These are phyloP conservation scores for Aurantiochytrium sp. DNA, from an alignment of 108 stramenopile genomes.

Conservation along the genomic window DNA sequence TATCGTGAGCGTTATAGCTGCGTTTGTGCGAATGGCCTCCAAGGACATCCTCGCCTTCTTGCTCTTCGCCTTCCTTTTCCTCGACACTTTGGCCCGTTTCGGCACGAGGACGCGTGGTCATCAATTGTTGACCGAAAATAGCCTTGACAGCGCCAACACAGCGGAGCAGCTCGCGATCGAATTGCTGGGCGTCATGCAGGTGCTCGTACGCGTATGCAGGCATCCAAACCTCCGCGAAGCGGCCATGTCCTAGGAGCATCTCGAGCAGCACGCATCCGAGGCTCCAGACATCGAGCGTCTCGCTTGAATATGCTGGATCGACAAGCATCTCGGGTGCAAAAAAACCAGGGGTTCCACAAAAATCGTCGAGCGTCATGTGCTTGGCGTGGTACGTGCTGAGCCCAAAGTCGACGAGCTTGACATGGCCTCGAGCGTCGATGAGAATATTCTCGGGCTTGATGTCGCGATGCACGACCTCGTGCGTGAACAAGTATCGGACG, in stretches of 20 bases:
- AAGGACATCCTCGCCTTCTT: background rate
- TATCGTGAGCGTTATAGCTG: no score
- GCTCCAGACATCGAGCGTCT: conserved; percentile 15
- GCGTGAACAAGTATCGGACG: conserved; percentile 43
- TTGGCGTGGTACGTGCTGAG: conserved; percentile 1
- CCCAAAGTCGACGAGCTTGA: conserved; percentile 39
- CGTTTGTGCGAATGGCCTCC: no score
- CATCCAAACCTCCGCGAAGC: conserved; percentile 14
- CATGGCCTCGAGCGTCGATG: background rate
- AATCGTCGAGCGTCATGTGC: background rate
- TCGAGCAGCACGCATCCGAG: conserved; percentile 3
- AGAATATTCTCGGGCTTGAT: conserved; percentile 57
- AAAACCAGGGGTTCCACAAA: conserved; percentile 26
- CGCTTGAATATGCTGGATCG: background rate
- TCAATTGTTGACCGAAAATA: background rate
- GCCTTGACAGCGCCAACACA: background rate
- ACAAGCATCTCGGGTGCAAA: conserved; percentile 21
- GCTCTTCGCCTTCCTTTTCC: background rate
- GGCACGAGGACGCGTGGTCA: background rate
- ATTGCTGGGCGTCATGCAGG: background rate
- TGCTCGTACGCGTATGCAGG: background rate
- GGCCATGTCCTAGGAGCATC: background rate
- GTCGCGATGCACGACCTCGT: conserved; percentile 44
- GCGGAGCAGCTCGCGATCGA: background rate
- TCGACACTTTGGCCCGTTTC: background rate